Evolutionary conservation across 495 filamentous ascomycete genomes (phyloP).

Genomic region (Bacidia rubella): DNA sequence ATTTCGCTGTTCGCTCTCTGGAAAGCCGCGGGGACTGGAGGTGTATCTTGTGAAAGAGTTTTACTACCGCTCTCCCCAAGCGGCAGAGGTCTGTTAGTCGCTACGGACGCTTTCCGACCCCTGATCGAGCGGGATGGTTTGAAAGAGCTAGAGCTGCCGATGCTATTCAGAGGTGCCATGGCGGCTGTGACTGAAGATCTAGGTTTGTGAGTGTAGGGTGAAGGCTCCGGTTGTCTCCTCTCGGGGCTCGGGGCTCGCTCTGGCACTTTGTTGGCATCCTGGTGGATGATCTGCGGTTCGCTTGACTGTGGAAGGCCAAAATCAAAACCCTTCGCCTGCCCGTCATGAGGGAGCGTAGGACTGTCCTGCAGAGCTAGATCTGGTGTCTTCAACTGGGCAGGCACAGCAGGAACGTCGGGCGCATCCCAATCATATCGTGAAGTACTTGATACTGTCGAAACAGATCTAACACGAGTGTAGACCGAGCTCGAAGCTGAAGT

Average conservation of each 20-base stretch:
- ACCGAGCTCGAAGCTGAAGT: conserved; percentile 17
- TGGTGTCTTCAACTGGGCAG: background rate
- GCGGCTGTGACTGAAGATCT: conserved; percentile 14
- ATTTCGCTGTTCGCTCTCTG: conserved; percentile 38
- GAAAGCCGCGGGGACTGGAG: conserved; percentile 23
- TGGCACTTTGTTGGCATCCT: background rate
- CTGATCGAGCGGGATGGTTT: conserved; percentile 16
- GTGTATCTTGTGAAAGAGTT: conserved; percentile 4
- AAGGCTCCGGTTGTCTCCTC: conserved; percentile 10
- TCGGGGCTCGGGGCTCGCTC: background rate
- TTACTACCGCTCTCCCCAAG: conserved; percentile 2
- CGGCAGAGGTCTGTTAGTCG: background rate
- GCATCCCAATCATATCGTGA: conserved; percentile 9
- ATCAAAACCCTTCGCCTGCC: conserved; percentile 14
- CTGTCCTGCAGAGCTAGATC: conserved; percentile 19
- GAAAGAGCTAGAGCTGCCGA: conserved; percentile 20
- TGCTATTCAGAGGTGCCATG: conserved; percentile 26
- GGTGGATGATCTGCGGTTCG: conserved; percentile 7
- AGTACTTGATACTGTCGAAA: conserved; percentile 14
- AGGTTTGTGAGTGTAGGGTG: conserved; percentile 10
- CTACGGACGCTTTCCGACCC: conserved; percentile 19
- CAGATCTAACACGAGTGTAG: conserved; percentile 13
- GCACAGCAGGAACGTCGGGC: conserved; percentile 11
- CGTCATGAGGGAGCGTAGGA: conserved; percentile 27
- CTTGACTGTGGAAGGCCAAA: conserved; percentile 17